Conservation (phyloP, 768 basidiomycete species). For the Tulasnella sp. region DNA sequence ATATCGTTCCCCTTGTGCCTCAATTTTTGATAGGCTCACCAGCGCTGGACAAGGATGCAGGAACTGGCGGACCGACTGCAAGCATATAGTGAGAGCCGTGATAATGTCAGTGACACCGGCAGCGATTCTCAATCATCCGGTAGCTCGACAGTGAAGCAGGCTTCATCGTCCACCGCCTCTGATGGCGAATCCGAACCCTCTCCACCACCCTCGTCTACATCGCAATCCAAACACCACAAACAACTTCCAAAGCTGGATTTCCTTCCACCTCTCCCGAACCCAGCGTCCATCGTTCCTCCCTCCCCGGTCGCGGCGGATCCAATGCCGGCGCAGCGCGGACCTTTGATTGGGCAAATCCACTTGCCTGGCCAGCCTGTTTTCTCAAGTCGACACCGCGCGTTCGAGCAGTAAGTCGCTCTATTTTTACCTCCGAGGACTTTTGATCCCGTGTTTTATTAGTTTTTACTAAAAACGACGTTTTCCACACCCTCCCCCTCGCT, state of each 20-base stretch:
- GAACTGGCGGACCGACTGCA: neutral
- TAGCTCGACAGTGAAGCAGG: neutral
- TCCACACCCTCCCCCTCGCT: neutral
- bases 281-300: neutral
- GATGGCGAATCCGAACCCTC: neutral
- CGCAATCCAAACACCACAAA: neutral
- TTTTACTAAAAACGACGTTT: too few species aligned
- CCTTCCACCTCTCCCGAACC: neutral
- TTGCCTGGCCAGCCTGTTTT: neutral
- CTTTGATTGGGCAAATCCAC: slow-evolving; percentile 3
- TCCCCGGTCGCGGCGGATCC: neutral
- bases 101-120: neutral
- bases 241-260: neutral
- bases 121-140: slow-evolving; percentile 8
- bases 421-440: neutral
- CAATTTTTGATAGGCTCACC: neutral
- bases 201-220: neutral
- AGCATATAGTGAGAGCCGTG: neutral
- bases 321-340: neutral
- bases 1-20: neutral
- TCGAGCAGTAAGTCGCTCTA: neutral
- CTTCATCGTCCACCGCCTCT: neutral
- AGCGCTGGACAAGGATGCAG: neutral
- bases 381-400: neutral
- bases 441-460: neutral